Evolutionary conservation across 768 basidiomycete genomes (phyloP).

Genomic region (Kwoniella botswanensis): DNA sequence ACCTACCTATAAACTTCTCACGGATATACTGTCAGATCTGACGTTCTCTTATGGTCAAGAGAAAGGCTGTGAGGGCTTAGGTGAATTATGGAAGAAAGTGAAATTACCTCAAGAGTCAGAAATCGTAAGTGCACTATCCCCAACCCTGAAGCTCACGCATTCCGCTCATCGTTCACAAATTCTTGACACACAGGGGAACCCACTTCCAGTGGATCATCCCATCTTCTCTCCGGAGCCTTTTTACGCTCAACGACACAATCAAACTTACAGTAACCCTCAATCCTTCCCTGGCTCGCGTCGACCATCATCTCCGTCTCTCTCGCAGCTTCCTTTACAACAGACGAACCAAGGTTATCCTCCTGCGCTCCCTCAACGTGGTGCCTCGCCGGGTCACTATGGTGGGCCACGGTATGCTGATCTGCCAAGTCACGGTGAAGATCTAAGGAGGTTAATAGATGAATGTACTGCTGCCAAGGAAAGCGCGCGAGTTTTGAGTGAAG

Average conservation of each 20-base stretch:
- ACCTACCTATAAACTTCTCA: slow-evolving; percentile 57
- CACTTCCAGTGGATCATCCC: slow-evolving; percentile 47
- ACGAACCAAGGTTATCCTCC: slow-evolving; percentile 37
- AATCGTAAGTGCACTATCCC: slow-evolving; percentile 61
- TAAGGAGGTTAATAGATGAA: slow-evolving; percentile 79
- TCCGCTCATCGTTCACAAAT: not conserved
- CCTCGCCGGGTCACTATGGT: slow-evolving; percentile 36
- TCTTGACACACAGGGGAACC: slow-evolving; percentile 42
- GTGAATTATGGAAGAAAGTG: slow-evolving; percentile 77
- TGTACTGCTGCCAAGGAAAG: slow-evolving; percentile 84
- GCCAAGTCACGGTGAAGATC: slow-evolving; percentile 77
- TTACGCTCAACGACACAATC: slow-evolving; percentile 62
- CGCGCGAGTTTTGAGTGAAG: slow-evolving; percentile 73
- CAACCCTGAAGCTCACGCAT: not conserved
- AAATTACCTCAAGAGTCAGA: slow-evolving; percentile 82
- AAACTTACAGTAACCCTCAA: slow-evolving; percentile 61
- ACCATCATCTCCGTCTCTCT: slow-evolving; percentile 28
- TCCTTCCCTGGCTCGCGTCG: slow-evolving; percentile 24
- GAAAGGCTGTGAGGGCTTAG: slow-evolving; percentile 65
- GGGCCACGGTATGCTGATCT: slow-evolving; percentile 62
- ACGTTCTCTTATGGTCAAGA: slow-evolving; percentile 67
- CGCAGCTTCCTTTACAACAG: slow-evolving; percentile 20
- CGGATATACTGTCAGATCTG: slow-evolving; percentile 81
- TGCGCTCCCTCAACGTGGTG: slow-evolving; percentile 33
- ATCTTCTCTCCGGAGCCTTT: slow-evolving; percentile 64